A percentile compares a stretch with the other conserved stretches of the same genome.
Conservation (phyloP, 2,329 filamentous ascomycete genomes). For the Scedosporium aurantiacum region DNA sequence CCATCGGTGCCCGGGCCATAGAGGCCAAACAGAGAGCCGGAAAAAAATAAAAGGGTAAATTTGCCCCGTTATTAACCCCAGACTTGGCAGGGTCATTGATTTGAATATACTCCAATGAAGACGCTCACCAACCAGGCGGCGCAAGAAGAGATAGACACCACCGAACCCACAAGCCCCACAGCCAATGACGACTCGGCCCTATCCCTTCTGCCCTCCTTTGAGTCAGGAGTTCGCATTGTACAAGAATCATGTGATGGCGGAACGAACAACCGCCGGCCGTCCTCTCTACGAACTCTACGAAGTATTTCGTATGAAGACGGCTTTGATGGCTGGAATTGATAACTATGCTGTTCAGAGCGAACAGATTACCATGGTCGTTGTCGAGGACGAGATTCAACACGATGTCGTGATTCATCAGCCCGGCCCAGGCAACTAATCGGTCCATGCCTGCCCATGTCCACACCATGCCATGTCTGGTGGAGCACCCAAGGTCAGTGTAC, state of each 20-base stretch:
- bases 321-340: too few relatives aligned
- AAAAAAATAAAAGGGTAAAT: background rate
- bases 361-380: background rate
- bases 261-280: too few relatives aligned
- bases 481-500: background rate
- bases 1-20: background rate
- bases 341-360: background rate
- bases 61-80: background rate
- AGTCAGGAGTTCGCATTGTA: background rate
- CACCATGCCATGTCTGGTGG: background rate
- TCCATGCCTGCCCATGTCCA: background rate
- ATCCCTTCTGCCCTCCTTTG: background rate
- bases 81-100: background rate
- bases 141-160: background rate
- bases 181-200: background rate
- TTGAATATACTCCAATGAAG: background rate
- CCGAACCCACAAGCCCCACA: background rate
- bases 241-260: conserved; percentile 3
- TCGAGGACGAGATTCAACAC: background rate
- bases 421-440: background rate
- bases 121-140: background rate
- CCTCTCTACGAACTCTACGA: background rate
- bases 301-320: too few relatives aligned
- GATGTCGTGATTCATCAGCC: background rate
- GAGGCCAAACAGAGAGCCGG: background rate